phyloP scores from a whole-genome alignment of 2,329 filamentous ascomycete species.

The Penicillium polonicum region DNA sequence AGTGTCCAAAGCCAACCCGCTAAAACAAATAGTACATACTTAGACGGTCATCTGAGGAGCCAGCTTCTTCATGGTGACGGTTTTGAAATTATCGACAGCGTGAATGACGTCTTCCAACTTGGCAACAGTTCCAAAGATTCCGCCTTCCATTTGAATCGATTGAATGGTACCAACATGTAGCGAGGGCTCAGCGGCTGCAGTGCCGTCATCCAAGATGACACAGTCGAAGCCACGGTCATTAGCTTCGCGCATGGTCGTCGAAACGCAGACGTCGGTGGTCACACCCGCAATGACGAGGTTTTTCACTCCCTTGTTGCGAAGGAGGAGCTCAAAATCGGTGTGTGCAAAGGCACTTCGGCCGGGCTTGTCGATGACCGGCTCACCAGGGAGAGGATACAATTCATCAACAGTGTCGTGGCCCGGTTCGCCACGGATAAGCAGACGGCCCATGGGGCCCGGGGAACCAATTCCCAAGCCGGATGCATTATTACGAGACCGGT shows the following conservation, averaged over 20 bases:
- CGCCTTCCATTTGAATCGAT: slow-evolving; percentile 49
- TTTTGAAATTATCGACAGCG: slow-evolving; percentile 45
- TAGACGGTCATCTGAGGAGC: slow-evolving; percentile 40
- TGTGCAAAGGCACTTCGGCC: slow-evolving; percentile 54
- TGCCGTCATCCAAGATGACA: slow-evolving; percentile 52
- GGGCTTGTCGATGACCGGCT: slow-evolving; percentile 57
- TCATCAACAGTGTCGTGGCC: slow-evolving; percentile 60
- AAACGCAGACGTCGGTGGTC: slow-evolving; percentile 58
- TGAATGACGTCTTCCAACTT: slow-evolving; percentile 42
- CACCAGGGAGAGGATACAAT: slow-evolving; percentile 48
- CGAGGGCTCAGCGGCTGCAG: slow-evolving; percentile 43
- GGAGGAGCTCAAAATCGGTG: slow-evolving; percentile 54
- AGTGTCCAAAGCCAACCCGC: slow-evolving; percentile 13
- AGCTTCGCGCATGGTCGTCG: slow-evolving; percentile 56
- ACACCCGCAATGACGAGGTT: slow-evolving; percentile 56
- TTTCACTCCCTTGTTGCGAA: slow-evolving; percentile 52
- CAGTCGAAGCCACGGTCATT: slow-evolving; percentile 58
- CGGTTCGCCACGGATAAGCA: slow-evolving; percentile 57
- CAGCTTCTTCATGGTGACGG: slow-evolving; percentile 43
- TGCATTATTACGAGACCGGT: slow-evolving; percentile 54
- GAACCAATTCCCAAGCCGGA: slow-evolving; percentile 53
- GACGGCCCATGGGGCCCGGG: slow-evolving; percentile 56
- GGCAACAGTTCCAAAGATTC: slow-evolving; percentile 45
- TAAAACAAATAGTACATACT: slow-evolving; percentile 16
- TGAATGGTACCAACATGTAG: slow-evolving; percentile 45